These are phyloP conservation scores for Santalum album DNA, from an alignment of 164 flowering plant genomes.

Conservation along the genomic window DNA sequence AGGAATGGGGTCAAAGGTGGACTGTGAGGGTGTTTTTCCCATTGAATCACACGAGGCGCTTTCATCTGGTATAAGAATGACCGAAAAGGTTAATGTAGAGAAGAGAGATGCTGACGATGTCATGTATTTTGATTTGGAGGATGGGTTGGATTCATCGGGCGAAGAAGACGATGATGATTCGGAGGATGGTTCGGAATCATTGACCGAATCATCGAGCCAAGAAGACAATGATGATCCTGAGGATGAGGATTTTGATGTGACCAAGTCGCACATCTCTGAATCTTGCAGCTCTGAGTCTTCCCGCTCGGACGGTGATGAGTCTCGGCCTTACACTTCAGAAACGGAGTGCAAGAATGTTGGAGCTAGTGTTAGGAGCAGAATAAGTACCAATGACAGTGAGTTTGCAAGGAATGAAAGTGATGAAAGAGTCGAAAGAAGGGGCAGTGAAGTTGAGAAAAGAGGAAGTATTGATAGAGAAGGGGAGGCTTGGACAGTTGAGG, in stretches of 20 bases:
- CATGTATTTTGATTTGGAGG: too few species aligned
- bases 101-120: background rate
- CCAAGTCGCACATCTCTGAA: background rate
- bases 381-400: background rate
- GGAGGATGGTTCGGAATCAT: background rate
- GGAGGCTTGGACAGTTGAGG: background rate
- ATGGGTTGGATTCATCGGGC: too few species aligned
- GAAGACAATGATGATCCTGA: constrained; percentile 8
- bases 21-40: background rate
- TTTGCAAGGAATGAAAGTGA: background rate
- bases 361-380: too few species aligned
- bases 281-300: too few species aligned
- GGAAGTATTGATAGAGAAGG: background rate
- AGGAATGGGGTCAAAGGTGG: background rate
- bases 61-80: background rate
- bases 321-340: too few species aligned
- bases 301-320: too few species aligned
- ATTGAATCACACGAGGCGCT: background rate
- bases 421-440: too few species aligned
- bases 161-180: too few species aligned
- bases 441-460: background rate
- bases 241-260: constrained; percentile 1
- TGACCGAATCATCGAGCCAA: background rate
- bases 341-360: too few species aligned
- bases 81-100: background rate